phyloP scores from a whole-genome alignment of 2,329 filamentous ascomycete genomes.

The Chrysoporthe puriensis region DNA sequence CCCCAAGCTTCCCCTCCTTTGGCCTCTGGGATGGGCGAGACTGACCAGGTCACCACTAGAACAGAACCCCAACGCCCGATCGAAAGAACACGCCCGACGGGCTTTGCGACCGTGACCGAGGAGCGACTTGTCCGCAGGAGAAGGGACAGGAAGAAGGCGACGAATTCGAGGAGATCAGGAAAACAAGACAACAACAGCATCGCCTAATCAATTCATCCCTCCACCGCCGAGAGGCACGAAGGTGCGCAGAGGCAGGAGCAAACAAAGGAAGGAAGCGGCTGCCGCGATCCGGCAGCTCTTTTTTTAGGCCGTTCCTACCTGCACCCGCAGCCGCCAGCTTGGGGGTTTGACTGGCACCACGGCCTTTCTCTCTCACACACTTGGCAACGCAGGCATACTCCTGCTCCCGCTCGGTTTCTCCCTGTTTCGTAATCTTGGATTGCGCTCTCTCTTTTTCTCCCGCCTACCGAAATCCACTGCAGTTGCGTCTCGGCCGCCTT shows the following conservation, averaged over 20 bases:
- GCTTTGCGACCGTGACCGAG: not conserved
- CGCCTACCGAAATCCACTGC: conserved; percentile 7
- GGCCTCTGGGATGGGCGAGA: not conserved
- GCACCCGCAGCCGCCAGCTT: not conserved
- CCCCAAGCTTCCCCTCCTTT: not conserved
- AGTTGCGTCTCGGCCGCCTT: conserved; percentile 1
- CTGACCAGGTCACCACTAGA: not conserved
- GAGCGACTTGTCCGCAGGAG: not conserved
- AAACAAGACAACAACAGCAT: not conserved
- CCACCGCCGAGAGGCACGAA: not conserved
- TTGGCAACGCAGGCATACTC: not conserved
- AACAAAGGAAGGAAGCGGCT: conserved; percentile 4
- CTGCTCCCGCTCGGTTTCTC: not conserved
- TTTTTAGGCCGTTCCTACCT: not conserved
- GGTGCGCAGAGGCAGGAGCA: not conserved
- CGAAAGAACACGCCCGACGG: not conserved
- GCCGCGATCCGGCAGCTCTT: conserved; percentile 1
- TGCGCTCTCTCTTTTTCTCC: not conserved
- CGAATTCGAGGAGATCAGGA: not conserved
- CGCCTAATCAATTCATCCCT: not conserved
- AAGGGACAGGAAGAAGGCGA: not conserved
- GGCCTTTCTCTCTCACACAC: not conserved
- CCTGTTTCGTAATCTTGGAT: not conserved
- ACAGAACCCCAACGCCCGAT: not conserved
- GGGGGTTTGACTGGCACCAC: conserved; percentile 5